Evolutionary conservation across 352 stramenopile species (phyloP), one percentile per base, ranked within the genome.

Genomic region (Pseudoperonospora humuli): DNA sequence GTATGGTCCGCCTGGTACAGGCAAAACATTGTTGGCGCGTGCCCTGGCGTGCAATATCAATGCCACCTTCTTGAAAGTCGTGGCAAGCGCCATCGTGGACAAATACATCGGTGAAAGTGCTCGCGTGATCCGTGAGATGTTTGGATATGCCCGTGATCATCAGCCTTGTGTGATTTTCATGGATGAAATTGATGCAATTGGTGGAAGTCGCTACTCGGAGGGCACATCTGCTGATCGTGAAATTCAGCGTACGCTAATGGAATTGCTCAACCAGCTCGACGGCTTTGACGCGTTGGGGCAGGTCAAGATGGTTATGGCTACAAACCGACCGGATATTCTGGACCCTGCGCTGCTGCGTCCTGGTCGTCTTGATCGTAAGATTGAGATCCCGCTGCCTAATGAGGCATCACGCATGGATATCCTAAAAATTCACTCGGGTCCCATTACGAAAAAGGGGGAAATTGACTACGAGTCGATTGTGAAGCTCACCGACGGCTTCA

Each of bases 161-260:
- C 87, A 98, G 76, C 96, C 96, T 28, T 99, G 95, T 54, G 96
- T 99, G 45, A 99, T 99, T 67, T 99, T 99, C 61, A 99, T 99
- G 93, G 97, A 99, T 70, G 97, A 99, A 61, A 98, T 99, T 66
- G 97, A 99, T 77, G 96, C 96, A 18, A 99, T 99, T 60, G 96
- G 96, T 60, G 96, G 96, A 52, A 97, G 84, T 37, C 92, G 97
- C 26, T 98, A 98, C 63, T 97, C 85, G 32, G 95, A 99, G 64
- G 96, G 96, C 45, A 98, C 94, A 23, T 96, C 83, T 19, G 87
- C 84, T 3, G 87, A 96, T 64, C 92, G 96, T 45, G 96, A 99
- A 70, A 99, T 99, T 75, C 97, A 99, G 65, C 88, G 96, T 29
- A 99, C 97, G 47, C 69, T 99, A 11, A 98, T 99, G 95, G 96